Conservation (phyloP, 2,329 filamentous ascomycete species). For the Alternaria angustiovoidea region DNA sequence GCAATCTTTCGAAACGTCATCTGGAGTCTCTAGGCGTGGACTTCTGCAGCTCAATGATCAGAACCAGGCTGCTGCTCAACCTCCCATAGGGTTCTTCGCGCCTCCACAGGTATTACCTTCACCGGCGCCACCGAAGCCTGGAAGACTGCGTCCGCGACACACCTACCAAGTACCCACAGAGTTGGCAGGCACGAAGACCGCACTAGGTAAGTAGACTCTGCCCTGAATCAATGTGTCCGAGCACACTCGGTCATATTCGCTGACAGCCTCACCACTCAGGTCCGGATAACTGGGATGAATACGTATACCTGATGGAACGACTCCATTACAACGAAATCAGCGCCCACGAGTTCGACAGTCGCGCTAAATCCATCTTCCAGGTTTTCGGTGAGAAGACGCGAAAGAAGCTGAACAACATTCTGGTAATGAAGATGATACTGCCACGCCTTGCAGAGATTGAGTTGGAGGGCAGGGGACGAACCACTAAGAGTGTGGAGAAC, state of each 20-base stretch:
- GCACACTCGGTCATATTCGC: neutral
- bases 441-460: constrained; percentile 8
- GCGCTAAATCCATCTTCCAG: constrained; percentile 15
- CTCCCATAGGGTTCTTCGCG: neutral
- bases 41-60: neutral
- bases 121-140: neutral
- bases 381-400: constrained; percentile 4
- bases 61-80: neutral
- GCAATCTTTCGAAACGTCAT: neutral
- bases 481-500: constrained; percentile 11
- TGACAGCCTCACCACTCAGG: neutral
- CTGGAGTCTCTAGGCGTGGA: neutral
- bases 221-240: neutral
- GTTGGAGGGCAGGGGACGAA: neutral
- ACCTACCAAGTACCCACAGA: constrained; percentile 16
- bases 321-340: constrained; percentile 10
- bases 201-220: constrained; percentile 11
- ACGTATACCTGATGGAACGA: constrained; percentile 20
- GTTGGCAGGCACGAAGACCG: constrained; percentile 16
- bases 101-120: neutral
- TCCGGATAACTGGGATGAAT: constrained; percentile 25
- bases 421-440: constrained; percentile 11
- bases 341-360: constrained; percentile 5
- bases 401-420: constrained; percentile 14
- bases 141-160: neutral